A percentile compares a stretch with the other conserved stretches of the same genome.
Conservation (phyloP, 2,329 filamentous ascomycete species). For the Ascochyta rabiei region DNA sequence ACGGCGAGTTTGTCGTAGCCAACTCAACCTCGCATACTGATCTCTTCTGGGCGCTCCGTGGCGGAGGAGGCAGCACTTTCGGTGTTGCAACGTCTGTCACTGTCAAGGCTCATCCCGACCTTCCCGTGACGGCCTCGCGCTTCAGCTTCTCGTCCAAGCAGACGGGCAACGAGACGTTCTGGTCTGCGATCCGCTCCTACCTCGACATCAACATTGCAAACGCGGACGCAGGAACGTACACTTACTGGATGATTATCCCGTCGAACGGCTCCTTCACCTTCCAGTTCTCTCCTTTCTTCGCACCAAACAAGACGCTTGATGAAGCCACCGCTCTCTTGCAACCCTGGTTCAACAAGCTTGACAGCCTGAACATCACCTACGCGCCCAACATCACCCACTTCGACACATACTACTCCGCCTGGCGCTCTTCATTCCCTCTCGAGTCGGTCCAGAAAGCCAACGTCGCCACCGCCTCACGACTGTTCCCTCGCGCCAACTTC, state of each 20-base stretch:
- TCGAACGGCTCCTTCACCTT: conserved; percentile 43
- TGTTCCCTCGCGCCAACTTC: conserved; percentile 44
- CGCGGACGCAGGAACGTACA: conserved; percentile 45
- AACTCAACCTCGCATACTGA: conserved; percentile 40
- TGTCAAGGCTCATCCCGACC: conserved; percentile 43
- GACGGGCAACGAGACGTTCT: conserved; percentile 46
- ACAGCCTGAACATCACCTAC: conserved; percentile 37
- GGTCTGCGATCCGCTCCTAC: conserved; percentile 37
- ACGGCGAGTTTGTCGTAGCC: conserved; percentile 38
- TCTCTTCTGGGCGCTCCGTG: conserved; percentile 47
- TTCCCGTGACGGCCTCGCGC: conserved; percentile 38
- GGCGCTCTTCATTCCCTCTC: conserved; percentile 43
- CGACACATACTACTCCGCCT: conserved; percentile 40
- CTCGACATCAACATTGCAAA: conserved; percentile 44
- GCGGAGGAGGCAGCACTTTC: conserved; percentile 44
- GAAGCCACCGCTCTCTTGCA: conserved; percentile 39
- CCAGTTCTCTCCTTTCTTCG: conserved; percentile 45
- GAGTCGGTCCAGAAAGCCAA: conserved; percentile 44
- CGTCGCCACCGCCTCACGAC: conserved; percentile 40
- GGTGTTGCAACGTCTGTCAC: conserved; percentile 43
- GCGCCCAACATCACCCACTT: conserved; percentile 45
- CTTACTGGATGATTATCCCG: conserved; percentile 42
- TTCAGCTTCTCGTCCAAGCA: conserved; percentile 40
- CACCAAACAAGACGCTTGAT: conserved; percentile 39
- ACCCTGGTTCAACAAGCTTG: conserved; percentile 41